These are phyloP conservation scores for Cutaneotrichosporon sp. DNA, from an alignment of 1,284 basidiomycete genomes.

Conservation along the genomic window DNA sequence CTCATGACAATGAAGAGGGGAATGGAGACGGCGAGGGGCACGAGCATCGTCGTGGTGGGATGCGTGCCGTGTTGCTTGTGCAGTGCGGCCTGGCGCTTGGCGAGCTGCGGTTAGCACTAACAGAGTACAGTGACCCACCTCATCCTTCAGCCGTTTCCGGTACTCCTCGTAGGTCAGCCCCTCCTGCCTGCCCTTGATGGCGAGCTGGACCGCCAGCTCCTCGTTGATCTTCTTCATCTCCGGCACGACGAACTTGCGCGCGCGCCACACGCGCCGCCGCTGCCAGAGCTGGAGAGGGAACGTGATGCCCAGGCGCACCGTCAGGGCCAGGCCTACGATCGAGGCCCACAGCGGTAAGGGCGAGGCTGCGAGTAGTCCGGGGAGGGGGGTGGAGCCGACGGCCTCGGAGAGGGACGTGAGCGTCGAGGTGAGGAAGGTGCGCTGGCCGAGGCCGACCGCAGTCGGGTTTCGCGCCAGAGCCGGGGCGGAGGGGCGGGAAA, in stretches of 20 bases:
- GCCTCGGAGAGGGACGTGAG: neutral
- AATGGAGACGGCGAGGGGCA: constrained; percentile 51
- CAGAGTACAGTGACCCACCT: constrained; percentile 50
- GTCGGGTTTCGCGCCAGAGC: no score
- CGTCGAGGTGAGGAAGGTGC: neutral
- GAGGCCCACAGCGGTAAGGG: constrained; percentile 1
- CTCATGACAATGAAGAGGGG: constrained; percentile 53
- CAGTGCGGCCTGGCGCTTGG: constrained; percentile 39
- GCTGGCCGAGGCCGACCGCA: neutral
- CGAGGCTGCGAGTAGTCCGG: neutral
- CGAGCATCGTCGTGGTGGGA: constrained; percentile 45
- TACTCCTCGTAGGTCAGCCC: constrained; percentile 55
- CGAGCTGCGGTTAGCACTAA: constrained; percentile 40
- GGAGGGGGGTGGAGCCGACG: constrained; percentile 4
- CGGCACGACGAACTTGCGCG: constrained; percentile 54
- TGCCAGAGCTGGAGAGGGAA: constrained; percentile 59
- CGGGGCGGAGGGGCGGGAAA: neutral
- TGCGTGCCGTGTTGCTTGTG: constrained; percentile 47
- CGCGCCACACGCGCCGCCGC: constrained; percentile 44
- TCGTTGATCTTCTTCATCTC: constrained; percentile 52
- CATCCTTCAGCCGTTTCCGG: constrained; percentile 46
- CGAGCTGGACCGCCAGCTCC: constrained; percentile 45
- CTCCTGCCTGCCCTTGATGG: constrained; percentile 42
- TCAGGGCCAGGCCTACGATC: constrained; percentile 44
- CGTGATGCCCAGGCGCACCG: constrained; percentile 54